Evolutionary conservation across 2,329 filamentous ascomycete species (phyloP).

Genomic region (Aspergillus sclerotialis): DNA sequence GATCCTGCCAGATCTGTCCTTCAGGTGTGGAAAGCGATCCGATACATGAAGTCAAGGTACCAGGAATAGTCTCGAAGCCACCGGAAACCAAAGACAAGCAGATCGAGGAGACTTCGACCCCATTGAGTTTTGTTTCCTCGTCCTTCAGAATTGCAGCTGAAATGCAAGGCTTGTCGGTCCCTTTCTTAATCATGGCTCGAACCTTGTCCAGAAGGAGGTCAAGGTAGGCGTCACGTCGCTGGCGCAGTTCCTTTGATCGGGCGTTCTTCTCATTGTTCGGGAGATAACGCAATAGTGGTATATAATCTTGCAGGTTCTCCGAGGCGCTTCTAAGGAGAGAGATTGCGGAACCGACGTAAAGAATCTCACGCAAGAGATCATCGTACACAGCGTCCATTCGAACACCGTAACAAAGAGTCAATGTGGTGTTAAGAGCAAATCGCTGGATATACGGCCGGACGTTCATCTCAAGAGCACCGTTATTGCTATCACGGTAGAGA

Average conservation of each 20-base stretch:
- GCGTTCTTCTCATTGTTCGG: conserved; percentile 50
- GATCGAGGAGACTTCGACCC: too few species aligned
- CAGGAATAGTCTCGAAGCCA: conserved; percentile 69
- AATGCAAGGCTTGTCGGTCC: conserved; percentile 58
- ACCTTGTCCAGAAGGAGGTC: conserved; percentile 48
- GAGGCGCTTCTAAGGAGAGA: conserved; percentile 64
- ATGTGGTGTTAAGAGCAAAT: conserved; percentile 63
- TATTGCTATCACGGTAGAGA: conserved; percentile 53
- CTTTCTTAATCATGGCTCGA: conserved; percentile 49
- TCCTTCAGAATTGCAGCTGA: conserved; percentile 59
- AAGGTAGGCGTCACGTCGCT: conserved; percentile 59
- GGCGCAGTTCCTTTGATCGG: conserved; percentile 54
- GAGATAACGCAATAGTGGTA: conserved; percentile 57
- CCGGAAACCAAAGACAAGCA: conserved; percentile 70
- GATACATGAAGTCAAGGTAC: conserved; percentile 65
- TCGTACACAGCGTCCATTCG: conserved; percentile 63
- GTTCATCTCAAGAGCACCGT: conserved; percentile 56
- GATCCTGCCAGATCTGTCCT: conserved; percentile 60
- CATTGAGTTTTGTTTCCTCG: conserved; percentile 57
- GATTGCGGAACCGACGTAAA: conserved; percentile 63
- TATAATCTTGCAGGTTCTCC: conserved; percentile 72
- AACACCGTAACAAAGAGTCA: conserved; percentile 69
- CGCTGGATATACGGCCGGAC: conserved; percentile 62
- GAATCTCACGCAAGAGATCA: conserved; percentile 61
- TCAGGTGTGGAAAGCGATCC: conserved; percentile 58